Evolutionary conservation across 345 rosid species (phyloP), one percentile per base, ranked within the genome.

Genomic region (Barbarea vulgaris): DNA sequence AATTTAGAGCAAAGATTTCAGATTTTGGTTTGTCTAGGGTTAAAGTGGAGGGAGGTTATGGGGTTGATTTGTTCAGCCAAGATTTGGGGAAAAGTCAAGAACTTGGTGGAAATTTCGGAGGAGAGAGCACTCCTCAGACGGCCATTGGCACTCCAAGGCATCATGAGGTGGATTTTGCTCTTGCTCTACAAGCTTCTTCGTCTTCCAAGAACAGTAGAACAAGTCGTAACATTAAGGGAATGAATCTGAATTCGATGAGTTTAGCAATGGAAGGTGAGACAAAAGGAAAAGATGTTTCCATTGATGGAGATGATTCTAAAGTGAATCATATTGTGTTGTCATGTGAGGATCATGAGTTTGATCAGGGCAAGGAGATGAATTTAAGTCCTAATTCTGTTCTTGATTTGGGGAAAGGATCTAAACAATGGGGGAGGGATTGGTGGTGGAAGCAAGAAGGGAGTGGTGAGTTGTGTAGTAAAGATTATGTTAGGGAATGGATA

Each of bases 391-490:
- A 77, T 19, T 70, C 71, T 58, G 83, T 67, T 80, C 81, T 64
- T 65, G 87, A 85, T 74, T 77, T 85, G 34, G 82, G 82, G 14
- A 67, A 75, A 0, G 79, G 82, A 17, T 60, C 81, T 1, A 89
- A 90, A 55, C 97, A 92, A 67, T 93, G 99, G 99, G 97, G 99
- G 4, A 90, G 92, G 75, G 99, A 95, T 76, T 95, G 99, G 99
- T 95, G 99, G 99, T 92, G 98, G 97, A 93, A 88, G 78, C 98
- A 92, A 77, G 97, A 90, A 48, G 96, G 93, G 28, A 93, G 93
- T 79, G 96, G 91, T 50, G 99, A 95, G 70, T 70, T 93, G 72
- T 90, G 94, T 65, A 90, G 97, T 58, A 95, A 93, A 68, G 99
- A 95, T 83, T 93, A 95, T 56, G 96, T 95, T 11, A 88, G 78